Conservation (phyloP, 2,329 filamentous ascomycete genomes). For the Bipolaris sorokiniana region DNA sequence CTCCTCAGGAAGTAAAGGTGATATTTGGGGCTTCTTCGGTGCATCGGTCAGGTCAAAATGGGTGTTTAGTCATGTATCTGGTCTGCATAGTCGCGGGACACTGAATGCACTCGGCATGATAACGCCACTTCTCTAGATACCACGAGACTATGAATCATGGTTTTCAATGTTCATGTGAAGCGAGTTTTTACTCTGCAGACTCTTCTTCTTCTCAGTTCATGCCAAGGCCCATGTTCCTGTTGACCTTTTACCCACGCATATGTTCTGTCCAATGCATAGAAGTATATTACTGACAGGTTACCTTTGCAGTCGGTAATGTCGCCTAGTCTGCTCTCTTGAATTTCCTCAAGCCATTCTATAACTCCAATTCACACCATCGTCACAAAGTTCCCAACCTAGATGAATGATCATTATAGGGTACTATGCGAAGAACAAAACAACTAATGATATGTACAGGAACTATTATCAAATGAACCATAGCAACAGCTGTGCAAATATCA, state of each 20-base stretch:
- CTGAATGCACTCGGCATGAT: constrained; percentile 48
- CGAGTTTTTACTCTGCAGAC: neutral
- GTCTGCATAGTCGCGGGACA: constrained; percentile 48
- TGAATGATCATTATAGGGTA: no score
- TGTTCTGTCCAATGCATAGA: neutral
- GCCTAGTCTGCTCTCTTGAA: neutral
- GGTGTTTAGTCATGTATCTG: constrained; percentile 51
- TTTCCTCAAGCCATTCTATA: neutral
- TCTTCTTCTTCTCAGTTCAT: neutral
- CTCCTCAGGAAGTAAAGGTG: constrained; percentile 91
- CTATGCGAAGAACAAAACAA: no score
- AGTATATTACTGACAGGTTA: neutral
- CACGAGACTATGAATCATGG: constrained; percentile 48
- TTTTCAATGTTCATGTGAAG: constrained; percentile 40
- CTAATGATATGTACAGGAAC: no score
- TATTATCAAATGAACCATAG: no score
- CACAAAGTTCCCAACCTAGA: neutral
- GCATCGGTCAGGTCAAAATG: constrained; percentile 52
- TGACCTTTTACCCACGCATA: neutral
- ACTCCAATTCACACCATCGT: neutral
- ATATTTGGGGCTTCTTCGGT: constrained; percentile 48
- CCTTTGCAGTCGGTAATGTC: neutral
- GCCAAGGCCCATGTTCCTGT: neutral
- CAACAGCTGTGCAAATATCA: no score
- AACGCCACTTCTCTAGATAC: constrained; percentile 50